Evolutionary conservation across 1,284 basidiomycete species (phyloP).

Genomic region (Schizophyllum amplum): DNA sequence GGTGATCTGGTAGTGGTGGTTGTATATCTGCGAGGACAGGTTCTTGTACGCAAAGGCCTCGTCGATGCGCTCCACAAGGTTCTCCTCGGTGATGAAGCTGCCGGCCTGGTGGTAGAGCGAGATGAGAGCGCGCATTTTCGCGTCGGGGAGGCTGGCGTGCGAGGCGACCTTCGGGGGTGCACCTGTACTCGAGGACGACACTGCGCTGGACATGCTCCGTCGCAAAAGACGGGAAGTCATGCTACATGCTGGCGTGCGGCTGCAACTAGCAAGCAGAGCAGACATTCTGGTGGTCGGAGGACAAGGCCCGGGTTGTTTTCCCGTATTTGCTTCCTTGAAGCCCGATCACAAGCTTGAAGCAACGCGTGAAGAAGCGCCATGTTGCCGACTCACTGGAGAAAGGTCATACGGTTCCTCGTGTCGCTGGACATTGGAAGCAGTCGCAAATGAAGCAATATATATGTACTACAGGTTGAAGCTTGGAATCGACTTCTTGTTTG

Average conservation of each 20-base stretch:
- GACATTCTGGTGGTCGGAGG: neutral
- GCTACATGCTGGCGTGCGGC: neutral
- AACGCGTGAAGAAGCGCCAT: too few relatives aligned
- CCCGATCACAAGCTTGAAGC: too few relatives aligned
- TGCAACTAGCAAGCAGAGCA: neutral
- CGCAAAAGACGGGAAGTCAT: neutral
- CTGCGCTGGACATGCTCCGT: neutral
- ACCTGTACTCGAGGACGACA: neutral
- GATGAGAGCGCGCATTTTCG: constrained; percentile 63
- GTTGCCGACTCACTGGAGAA: too few relatives aligned
- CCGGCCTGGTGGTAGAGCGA: constrained; percentile 65
- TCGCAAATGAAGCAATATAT: too few relatives aligned
- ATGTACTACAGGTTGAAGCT: too few relatives aligned
- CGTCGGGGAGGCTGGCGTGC: constrained; percentile 32
- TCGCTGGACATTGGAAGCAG: too few relatives aligned
- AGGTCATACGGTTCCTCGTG: too few relatives aligned
- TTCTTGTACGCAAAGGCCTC: constrained; percentile 37
- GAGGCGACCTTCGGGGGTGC: neutral
- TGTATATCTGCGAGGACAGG: neutral
- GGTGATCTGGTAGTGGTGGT: constrained; percentile 10
- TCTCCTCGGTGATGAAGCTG: constrained; percentile 61
- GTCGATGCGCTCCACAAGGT: constrained; percentile 55
- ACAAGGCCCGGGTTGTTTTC: neutral
- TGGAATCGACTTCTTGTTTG: too few relatives aligned
- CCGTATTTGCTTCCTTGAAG: too few relatives aligned